Evolutionary conservation across 1,284 basidiomycete species (phyloP), one percentile per base, ranked within the genome.

Genomic region (Gomphus bonarii): DNA sequence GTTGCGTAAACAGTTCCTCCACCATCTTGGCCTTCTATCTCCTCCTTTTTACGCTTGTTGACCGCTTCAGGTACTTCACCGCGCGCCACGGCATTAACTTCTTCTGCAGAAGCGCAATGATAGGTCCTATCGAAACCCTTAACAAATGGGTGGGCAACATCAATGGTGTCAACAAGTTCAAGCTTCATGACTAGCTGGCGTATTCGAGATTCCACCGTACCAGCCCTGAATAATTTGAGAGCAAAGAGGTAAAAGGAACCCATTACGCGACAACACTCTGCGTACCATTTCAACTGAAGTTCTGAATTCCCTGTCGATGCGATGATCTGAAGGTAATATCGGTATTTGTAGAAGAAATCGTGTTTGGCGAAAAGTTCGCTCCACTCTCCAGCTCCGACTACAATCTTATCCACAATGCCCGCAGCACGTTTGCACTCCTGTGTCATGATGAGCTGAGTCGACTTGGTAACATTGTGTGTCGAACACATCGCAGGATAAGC

Each of bases 401-500:
- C 86, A 54, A 99, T 90, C 66, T 84, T 87, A 70, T 97, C 92
- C 36, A 97, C 93, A 61, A 97, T 91, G 60, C 93, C 91, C 62
- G 92, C 86, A 44, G 90, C 92, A 75, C 90, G 83, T 73, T 93
- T 89, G 71, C 98, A 95, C 68, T 99, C 97, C 65, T 91, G 87
- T 1, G 91, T 95, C 79, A 98, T 95, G 62, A 99, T 91, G 75
- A 88, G 88, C 73, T 97, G 92, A 1, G 95, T 99, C 12, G 94
- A 97, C 43, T 84, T 82, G 44, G 92, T 94, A 59, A 99, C 94
- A 66, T 99, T 99, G 73, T 99, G 97, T 14, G 97, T 99, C 35
- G 95, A 85, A 70, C 95, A 99, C 95, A 99, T 99, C n/a, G 95
- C 90, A 42, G 97, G 97, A 72, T 98, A 99, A 22, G 97, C 95